A percentile compares a stretch with the other conserved stretches of the same genome.
Evolutionary conservation across 208 protist species (phyloP).

Genomic region (Leishmania martiniquensis): DNA sequence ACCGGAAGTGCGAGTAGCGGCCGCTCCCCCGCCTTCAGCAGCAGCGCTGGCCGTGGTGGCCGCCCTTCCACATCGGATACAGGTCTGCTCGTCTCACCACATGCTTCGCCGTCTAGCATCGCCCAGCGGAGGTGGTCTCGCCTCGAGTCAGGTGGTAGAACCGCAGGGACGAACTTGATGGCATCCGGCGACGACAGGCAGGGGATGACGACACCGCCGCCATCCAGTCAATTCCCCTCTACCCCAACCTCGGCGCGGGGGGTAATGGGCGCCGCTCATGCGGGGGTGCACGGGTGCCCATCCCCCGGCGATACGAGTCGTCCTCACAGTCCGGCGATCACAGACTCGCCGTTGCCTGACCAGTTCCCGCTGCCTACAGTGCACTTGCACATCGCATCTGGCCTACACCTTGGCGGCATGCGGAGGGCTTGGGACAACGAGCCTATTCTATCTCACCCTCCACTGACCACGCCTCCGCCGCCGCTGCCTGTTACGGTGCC

Average conservation of each 20-base stretch:
- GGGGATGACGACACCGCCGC: not conserved
- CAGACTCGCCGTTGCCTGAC: slow-evolving; percentile 19
- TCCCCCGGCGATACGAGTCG: not conserved
- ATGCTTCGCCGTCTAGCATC: not conserved
- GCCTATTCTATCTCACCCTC: not conserved
- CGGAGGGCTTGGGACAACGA: not conserved
- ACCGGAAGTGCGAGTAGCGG: not conserved
- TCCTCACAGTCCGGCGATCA: slow-evolving; percentile 1
- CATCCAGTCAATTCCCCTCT: slow-evolving; percentile 9
- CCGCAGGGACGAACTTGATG: not conserved
- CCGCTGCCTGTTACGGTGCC: not conserved
- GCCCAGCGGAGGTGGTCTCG: slow-evolving; percentile 11
- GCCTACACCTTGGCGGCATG: not conserved
- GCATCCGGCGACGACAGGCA: slow-evolving; percentile 4
- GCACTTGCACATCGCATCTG: slow-evolving; percentile 3
- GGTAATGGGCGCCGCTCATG: not conserved
- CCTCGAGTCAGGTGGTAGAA: not conserved
- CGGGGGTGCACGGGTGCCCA: not conserved
- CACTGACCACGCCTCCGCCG: not conserved
- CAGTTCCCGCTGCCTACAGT: slow-evolving; percentile 15
- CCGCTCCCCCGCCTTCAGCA: slow-evolving; percentile 5
- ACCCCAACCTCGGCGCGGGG: slow-evolving; percentile 12
- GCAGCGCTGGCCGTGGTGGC: slow-evolving; percentile 4
- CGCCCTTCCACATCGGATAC: slow-evolving; percentile 21
- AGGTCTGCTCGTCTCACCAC: not conserved